phyloP scores from a whole-genome alignment of 345 rosid genomes.

The Linum tenue region DNA sequence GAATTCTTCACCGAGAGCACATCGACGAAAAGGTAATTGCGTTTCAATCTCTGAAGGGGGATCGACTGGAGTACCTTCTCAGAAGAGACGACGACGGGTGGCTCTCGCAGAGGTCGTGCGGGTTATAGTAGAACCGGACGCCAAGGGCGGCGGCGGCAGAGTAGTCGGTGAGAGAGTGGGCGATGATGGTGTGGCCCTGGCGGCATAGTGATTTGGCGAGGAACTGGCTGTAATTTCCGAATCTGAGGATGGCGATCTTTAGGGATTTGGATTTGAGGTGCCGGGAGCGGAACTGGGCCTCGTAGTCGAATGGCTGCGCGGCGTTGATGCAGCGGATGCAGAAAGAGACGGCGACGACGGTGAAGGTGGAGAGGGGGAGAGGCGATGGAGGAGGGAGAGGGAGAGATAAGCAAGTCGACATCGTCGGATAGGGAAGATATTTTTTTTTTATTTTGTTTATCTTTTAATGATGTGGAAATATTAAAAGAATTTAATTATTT shows the following conservation, averaged over 20 bases:
- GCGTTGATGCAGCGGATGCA: slow-evolving; percentile 17
- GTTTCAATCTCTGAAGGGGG: slow-evolving; percentile 58
- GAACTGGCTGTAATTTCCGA: slow-evolving; percentile 78
- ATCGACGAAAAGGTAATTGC: slow-evolving; percentile 63
- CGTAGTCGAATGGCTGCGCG: slow-evolving; percentile 25
- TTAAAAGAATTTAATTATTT: no score
- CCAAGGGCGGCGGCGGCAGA: slow-evolving; percentile 24
- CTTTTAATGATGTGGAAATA: no score
- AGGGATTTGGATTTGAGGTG: slow-evolving; percentile 24
- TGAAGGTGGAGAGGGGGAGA: slow-evolving; percentile 7
- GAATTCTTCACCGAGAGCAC: slow-evolving; percentile 64
- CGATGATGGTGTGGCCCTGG: slow-evolving; percentile 59
- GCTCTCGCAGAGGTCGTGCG: slow-evolving; percentile 67
- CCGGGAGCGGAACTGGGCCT: slow-evolving; percentile 15
- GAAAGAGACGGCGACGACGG: not conserved
- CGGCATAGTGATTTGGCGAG: slow-evolving; percentile 49
- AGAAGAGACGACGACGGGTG: slow-evolving; percentile 71
- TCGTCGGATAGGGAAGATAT: no score
- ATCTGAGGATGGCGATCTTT: slow-evolving; percentile 70
- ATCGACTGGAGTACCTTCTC: slow-evolving; percentile 43
- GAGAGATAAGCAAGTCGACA: no score
- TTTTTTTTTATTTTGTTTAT: no score
- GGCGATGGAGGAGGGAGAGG: slow-evolving; percentile 13
- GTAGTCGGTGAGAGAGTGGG: slow-evolving; percentile 55
- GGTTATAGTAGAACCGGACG: slow-evolving; percentile 41